These are phyloP conservation scores for Trifolium fragiferum DNA, from an alignment of 306 rosid genomes.

Conservation along the genomic window DNA sequence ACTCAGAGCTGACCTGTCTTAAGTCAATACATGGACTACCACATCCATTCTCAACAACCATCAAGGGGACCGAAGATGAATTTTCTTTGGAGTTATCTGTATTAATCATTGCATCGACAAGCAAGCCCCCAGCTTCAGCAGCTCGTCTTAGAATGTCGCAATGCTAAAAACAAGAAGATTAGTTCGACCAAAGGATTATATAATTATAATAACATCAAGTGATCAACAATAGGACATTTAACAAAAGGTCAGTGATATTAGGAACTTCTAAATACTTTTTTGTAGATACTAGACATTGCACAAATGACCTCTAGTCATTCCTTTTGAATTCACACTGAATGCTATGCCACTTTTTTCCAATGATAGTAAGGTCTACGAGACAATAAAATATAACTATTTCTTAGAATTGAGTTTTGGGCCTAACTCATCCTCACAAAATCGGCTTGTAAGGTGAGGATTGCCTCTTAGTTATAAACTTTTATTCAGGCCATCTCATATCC, in stretches of 20 bases:
- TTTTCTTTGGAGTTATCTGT: conserved; percentile 60
- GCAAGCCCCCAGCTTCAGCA: conserved; percentile 95
- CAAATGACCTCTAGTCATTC: conserved; percentile 15
- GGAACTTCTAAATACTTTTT: conserved; percentile 8
- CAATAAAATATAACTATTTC: conserved; percentile 1
- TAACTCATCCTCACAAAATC: no score
- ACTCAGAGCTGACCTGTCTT: conserved; percentile 98
- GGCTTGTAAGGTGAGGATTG: no score
- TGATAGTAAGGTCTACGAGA: background rate
- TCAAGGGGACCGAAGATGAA: conserved; percentile 67
- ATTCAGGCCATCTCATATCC: no score
- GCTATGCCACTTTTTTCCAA: background rate
- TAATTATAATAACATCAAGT: background rate
- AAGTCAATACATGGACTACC: conserved; percentile 98
- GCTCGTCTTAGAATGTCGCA: conserved; percentile 95
- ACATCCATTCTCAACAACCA: conserved; percentile 97
- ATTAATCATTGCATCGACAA: conserved; percentile 92
- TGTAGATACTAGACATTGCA: conserved; percentile 11
- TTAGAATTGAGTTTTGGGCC: no score
- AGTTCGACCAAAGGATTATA: conserved; percentile 35
- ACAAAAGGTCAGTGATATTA: background rate
- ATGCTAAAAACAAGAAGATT: conserved; percentile 66
- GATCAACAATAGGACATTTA: background rate
- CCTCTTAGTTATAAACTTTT: no score
- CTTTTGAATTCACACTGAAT: conserved; percentile 16